These are phyloP conservation scores for Geotrichum siamense DNA, from an alignment of 1,139 yeast genomes.

Conservation along the genomic window DNA sequence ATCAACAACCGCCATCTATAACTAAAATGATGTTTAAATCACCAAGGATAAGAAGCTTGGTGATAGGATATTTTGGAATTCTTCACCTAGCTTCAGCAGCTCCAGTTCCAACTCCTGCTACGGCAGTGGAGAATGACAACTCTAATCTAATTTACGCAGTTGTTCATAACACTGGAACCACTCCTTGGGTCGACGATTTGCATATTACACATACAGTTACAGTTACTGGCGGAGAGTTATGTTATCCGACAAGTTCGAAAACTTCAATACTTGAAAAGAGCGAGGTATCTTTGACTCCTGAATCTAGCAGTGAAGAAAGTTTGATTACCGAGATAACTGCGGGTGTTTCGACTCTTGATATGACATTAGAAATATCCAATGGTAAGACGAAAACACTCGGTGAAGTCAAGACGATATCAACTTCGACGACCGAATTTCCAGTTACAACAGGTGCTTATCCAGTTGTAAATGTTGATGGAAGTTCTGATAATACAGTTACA, in stretches of 20 bases:
- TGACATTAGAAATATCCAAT: too few relatives aligned
- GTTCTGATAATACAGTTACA: slow-evolving; percentile 6
- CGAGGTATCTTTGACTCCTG: neutral
- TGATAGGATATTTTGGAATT: neutral
- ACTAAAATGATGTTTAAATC: neutral
- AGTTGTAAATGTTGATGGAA: slow-evolving; percentile 10
- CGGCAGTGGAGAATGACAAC: neutral
- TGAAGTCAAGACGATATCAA: too few relatives aligned
- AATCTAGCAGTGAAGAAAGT: neutral
- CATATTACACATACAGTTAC: slow-evolving; percentile 6
- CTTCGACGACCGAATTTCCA: neutral
- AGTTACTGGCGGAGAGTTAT: slow-evolving; percentile 3
- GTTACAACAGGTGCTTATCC: slow-evolving; percentile 3
- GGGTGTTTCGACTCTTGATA: too few relatives aligned
- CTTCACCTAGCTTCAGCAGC: neutral
- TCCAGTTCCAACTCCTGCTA: slow-evolving; percentile 6
- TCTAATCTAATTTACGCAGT: slow-evolving; percentile 3
- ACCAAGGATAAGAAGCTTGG: neutral
- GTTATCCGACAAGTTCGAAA: too few relatives aligned
- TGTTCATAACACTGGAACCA: slow-evolving; percentile 6
- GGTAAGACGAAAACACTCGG: neutral
- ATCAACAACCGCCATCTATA: too few relatives aligned
- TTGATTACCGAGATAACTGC: too few relatives aligned
- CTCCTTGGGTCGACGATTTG: slow-evolving; percentile 7
- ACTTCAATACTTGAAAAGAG: too few relatives aligned